A percentile compares a stretch with the other conserved stretches of the same genome.
phyloP scores from a whole-genome alignment of 805 yeast species.

The Yamadazyma nakazawae region DNA sequence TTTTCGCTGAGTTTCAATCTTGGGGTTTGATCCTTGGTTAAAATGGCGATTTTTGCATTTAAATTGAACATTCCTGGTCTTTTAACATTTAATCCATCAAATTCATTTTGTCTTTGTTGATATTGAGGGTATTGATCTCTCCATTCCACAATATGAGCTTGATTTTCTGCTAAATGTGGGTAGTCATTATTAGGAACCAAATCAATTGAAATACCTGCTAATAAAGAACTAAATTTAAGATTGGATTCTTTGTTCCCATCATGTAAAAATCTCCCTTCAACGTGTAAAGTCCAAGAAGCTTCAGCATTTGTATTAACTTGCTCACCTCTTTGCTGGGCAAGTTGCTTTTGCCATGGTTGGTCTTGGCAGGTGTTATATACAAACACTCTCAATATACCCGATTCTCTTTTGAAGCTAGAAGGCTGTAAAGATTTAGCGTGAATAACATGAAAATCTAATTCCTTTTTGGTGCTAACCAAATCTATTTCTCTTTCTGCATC shows the following conservation, averaged over 20 bases:
- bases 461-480: slow-evolving; percentile 75
- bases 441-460: slow-evolving; percentile 77
- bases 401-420: slow-evolving; percentile 37
- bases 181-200: slow-evolving; percentile 44
- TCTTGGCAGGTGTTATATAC: slow-evolving; percentile 78
- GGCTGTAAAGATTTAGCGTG: slow-evolving; percentile 41
- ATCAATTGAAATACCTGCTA: slow-evolving; percentile 84
- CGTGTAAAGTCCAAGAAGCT: slow-evolving; percentile 77
- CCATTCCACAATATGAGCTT: slow-evolving; percentile 74
- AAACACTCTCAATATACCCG: slow-evolving; percentile 70
- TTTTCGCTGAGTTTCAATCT: slow-evolving; percentile 60
- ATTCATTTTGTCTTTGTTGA: slow-evolving; percentile 26
- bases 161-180: slow-evolving; percentile 28
- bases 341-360: slow-evolving; percentile 74
- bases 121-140: slow-evolving; percentile 51
- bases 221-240: slow-evolving; percentile 66
- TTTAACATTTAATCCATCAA: slow-evolving; percentile 87
- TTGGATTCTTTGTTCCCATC: slow-evolving; percentile 34
- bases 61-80: slow-evolving; percentile 63
- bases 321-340: slow-evolving; percentile 19
- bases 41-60: slow-evolving; percentile 66
- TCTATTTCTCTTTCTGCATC: slow-evolving; percentile 85
- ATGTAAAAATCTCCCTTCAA: slow-evolving; percentile 78
- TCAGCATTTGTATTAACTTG: slow-evolving; percentile 25
- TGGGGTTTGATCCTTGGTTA: slow-evolving; percentile 70